Conservation (phyloP, 768 basidiomycete genomes). For the Astraeus odoratus region DNA sequence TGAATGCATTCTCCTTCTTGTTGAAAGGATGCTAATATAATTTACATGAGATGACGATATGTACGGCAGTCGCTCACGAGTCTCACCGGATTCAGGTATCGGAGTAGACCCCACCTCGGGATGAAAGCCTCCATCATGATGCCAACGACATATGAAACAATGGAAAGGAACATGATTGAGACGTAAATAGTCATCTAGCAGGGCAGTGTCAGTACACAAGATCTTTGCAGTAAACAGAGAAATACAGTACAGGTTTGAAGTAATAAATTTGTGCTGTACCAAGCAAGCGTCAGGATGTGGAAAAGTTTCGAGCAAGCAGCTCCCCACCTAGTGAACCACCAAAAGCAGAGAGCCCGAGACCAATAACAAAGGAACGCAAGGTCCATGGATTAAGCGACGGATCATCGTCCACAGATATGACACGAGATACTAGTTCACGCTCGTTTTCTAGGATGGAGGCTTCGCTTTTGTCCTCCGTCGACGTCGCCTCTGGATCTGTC, state of each 20-base stretch:
- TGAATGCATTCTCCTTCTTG: slow-evolving; percentile 53
- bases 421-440: slow-evolving; percentile 40
- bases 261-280: slow-evolving; percentile 53
- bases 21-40: slow-evolving; percentile 47
- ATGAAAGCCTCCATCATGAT: slow-evolving; percentile 39
- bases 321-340: slow-evolving; percentile 43
- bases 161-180: slow-evolving; percentile 47
- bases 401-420: slow-evolving; percentile 35
- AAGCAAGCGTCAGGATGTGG: slow-evolving; percentile 1
- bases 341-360: slow-evolving; percentile 45
- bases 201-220: slow-evolving; percentile 3
- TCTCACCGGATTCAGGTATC: slow-evolving; percentile 43
- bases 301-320: neutral
- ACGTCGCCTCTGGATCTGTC: neutral
- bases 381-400: slow-evolving; percentile 24
- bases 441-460: slow-evolving; percentile 31
- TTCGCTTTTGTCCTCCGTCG: slow-evolving; percentile 5
- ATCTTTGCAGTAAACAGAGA: too few species aligned
- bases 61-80: neutral
- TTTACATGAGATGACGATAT: neutral
- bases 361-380: slow-evolving; percentile 46
- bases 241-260: slow-evolving; percentile 44
- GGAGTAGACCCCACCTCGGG: slow-evolving; percentile 38
- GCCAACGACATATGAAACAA: slow-evolving; percentile 46
- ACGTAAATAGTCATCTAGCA: slow-evolving; percentile 44